A percentile compares a stretch with the other conserved stretches of the same genome.
phyloP scores from a whole-genome alignment of 1,284 basidiomycete genomes.

The Trichosporon sp. region DNA sequence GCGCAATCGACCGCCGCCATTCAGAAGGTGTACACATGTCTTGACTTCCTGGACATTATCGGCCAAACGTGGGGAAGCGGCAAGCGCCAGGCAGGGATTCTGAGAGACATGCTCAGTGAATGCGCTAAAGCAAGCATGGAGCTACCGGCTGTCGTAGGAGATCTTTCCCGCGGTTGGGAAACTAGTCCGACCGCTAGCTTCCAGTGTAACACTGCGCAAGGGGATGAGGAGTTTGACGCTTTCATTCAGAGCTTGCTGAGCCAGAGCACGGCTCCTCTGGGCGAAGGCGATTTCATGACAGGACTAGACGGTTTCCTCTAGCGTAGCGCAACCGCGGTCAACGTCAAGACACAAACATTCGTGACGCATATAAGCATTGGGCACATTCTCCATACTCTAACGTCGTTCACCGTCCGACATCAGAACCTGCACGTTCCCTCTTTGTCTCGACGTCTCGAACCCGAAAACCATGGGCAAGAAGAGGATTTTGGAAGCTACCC shows the following conservation, averaged over 20 bases:
- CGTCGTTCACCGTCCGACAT: too few relatives aligned
- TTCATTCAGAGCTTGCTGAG: conserved; percentile 9
- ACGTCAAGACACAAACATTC: background rate
- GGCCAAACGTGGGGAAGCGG: conserved; percentile 12
- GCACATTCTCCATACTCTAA: too few relatives aligned
- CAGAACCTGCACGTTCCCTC: too few relatives aligned
- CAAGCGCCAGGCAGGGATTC: conserved; percentile 9
- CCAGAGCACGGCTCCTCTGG: conserved; percentile 9
- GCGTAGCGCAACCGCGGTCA: background rate
- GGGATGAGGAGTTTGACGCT: conserved; percentile 3
- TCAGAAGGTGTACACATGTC: conserved; percentile 9
- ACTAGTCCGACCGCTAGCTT: background rate
- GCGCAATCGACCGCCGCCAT: conserved; percentile 6
- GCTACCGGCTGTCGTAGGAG: conserved; percentile 2
- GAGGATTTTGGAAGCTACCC: too few relatives aligned
- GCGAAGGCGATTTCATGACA: conserved; percentile 9
- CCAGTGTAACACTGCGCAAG: background rate
- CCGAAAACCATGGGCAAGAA: too few relatives aligned
- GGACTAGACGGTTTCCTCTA: background rate
- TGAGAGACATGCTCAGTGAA: conserved; percentile 10
- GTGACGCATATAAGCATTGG: too few relatives aligned
- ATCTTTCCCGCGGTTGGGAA: background rate
- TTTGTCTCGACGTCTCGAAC: too few relatives aligned
- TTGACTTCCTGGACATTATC: conserved; percentile 6
- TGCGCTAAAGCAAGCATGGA: conserved; percentile 7